These are phyloP conservation scores for Fusarium musae DNA, from an alignment of 2,329 filamentous ascomycete species.

Conservation along the genomic window DNA sequence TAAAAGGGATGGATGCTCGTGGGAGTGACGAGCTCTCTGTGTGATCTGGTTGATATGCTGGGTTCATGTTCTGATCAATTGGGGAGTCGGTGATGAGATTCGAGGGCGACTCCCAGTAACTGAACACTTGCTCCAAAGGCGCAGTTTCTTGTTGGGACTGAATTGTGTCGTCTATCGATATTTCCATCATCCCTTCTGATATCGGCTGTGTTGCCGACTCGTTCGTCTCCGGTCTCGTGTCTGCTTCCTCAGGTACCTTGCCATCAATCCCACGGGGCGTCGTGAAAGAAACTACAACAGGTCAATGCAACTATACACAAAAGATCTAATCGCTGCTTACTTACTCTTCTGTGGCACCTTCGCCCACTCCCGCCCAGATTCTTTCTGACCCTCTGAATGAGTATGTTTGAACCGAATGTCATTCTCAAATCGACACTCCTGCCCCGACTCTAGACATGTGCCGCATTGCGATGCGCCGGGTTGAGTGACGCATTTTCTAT, in stretches of 20 bases:
- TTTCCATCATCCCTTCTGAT: not conserved
- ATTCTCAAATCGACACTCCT: not conserved
- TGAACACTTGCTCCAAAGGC: no score
- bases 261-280: not conserved
- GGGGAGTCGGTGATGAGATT: not conserved
- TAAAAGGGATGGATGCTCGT: not conserved
- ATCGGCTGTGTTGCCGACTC: not conserved
- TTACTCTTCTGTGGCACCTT: not conserved
- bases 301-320: fast-evolving
- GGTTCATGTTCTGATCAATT: fast-evolving
- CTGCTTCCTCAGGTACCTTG: not conserved
- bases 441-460: not conserved
- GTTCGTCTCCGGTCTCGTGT: fast-evolving
- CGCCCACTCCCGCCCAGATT: not conserved
- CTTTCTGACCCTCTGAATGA: fast-evolving
- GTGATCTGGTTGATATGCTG: not conserved
- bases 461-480: not conserved
- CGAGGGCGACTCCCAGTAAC: not conserved
- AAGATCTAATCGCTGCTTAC: fast-evolving
- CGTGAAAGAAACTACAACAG: not conserved
- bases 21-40: not conserved
- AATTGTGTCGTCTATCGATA: not conserved
- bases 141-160: not conserved
- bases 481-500: not conserved
- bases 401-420: slow-evolving; percentile 11